Conservation (phyloP, 805 yeast genomes). For the Candida odintsovae region DNA sequence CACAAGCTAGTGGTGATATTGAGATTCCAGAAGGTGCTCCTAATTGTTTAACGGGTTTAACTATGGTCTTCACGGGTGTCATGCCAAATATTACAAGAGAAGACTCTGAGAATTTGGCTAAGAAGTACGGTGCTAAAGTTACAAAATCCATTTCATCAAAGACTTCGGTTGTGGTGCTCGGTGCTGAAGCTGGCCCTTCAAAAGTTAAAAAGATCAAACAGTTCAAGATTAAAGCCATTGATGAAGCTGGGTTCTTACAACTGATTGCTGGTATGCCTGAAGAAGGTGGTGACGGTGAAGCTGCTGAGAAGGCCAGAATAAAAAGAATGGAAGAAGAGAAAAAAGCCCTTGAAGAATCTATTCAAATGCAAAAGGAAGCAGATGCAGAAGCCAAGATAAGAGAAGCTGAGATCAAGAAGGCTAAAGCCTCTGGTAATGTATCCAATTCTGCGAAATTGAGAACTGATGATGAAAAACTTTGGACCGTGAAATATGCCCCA, state of each 20-base stretch:
- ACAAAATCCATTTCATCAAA: slow-evolving; percentile 80
- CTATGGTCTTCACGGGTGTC: slow-evolving; percentile 90
- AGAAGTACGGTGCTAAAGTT: slow-evolving; percentile 86
- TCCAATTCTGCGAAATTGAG: slow-evolving; percentile 18
- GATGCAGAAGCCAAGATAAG: slow-evolving; percentile 30
- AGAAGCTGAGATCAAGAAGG: slow-evolving; percentile 20
- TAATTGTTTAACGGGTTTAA: slow-evolving; percentile 81
- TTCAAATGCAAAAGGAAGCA: slow-evolving; percentile 40
- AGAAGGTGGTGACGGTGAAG: slow-evolving; percentile 83
- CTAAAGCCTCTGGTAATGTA: slow-evolving; percentile 21
- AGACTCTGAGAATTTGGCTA: slow-evolving; percentile 69
- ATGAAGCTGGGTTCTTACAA: slow-evolving; percentile 79
- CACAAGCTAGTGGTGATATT: slow-evolving; percentile 29
- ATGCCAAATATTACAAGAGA: slow-evolving; percentile 76
- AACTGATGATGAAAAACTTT: slow-evolving; percentile 58
- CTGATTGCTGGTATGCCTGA: slow-evolving; percentile 77
- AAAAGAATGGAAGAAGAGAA: slow-evolving; percentile 68
- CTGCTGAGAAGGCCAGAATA: slow-evolving; percentile 64
- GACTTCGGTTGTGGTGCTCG: slow-evolving; percentile 85
- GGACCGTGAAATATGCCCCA: slow-evolving; percentile 96
- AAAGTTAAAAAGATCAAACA: slow-evolving; percentile 77
- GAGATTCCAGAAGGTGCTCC: slow-evolving; percentile 79
- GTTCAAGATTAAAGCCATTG: slow-evolving; percentile 71
- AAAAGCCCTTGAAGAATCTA: slow-evolving; percentile 46
- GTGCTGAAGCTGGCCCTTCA: slow-evolving; percentile 96